Evolutionary conservation across 169 alveolate species (phyloP), one percentile per base, ranked within the genome.

Genomic region (Cryptosporidium canis): DNA sequence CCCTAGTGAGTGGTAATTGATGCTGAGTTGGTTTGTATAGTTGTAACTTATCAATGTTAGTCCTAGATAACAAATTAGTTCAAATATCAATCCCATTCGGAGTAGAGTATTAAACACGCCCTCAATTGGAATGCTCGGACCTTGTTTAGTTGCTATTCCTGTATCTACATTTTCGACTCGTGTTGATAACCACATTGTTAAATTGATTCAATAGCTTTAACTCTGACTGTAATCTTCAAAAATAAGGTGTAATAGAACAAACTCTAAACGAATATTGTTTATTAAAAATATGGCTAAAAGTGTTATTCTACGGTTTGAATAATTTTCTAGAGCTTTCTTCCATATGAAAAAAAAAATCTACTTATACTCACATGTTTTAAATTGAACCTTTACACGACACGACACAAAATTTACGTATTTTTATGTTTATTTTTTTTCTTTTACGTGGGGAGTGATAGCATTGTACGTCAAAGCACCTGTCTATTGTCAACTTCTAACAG

Each of bases 81-180:
- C 87, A 27, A 77, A 77, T 12, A 77, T 9, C 39, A 77, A 14
- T 6, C 87, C 87, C 58, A 77, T 35, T 2, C 87, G 70, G 12
- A 77, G 71, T 16, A 77, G 66, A 24, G 77, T 61, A 58, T 77
- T 58, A 37, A 77, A 77, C 47, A 61, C 24, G 24, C 45, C 24
- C 58, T 77, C 87, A 21, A 77, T 55, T 18, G 87, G 87, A 24
- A 77, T 41, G 21, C 87, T 77, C 31, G 87, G 87, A 27, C 87
- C 87, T 77, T 77, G 87, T 27, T 77, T 77, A 21, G 87, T 63
- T 58, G 87, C 72, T 58, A 77, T 77, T 41, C 87, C 87, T 58
- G 87, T 77, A 77, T 77, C 87, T 39, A 77, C 87, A 58, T 77
- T 77, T 27, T 77, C 87, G 43, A 77, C 87, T 35, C 87, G 87